A percentile compares a stretch with the other conserved stretches of the same genome.
Conservation (phyloP, 345 rosid species). For the Bruguiera parviflora region DNA sequence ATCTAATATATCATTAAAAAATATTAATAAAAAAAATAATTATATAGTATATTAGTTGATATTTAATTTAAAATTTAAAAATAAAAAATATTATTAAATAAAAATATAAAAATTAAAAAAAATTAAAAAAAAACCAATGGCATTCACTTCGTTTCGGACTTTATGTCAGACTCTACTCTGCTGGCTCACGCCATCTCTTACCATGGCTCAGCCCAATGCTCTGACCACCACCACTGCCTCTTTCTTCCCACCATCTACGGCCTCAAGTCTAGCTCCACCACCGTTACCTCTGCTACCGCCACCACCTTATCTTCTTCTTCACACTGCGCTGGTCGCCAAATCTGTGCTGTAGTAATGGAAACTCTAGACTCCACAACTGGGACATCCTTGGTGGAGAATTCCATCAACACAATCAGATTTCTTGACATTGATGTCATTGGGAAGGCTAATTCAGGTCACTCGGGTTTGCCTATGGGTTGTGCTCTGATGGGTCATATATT, state of each 20-base stretch:
- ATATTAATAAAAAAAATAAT: too few relatives aligned
- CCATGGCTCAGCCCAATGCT: slow-evolving; percentile 35
- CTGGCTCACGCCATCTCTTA: slow-evolving; percentile 46
- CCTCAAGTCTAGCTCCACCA: slow-evolving; percentile 38
- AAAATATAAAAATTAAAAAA: too few relatives aligned
- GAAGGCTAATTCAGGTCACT: slow-evolving; percentile 96
- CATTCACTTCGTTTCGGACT: slow-evolving; percentile 51
- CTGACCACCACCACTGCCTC: slow-evolving; percentile 39
- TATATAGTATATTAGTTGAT: too few relatives aligned
- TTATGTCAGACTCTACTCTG: slow-evolving; percentile 59
- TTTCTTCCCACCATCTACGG: slow-evolving; percentile 50
- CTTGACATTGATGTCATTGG: slow-evolving; percentile 86
- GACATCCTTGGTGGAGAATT: slow-evolving; percentile 67
- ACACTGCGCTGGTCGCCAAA: slow-evolving; percentile 19
- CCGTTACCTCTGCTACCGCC: neutral
- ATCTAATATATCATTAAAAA: too few relatives aligned
- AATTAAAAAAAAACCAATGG: too few relatives aligned
- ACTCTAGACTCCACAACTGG: slow-evolving; percentile 48
- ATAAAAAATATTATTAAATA: too few relatives aligned
- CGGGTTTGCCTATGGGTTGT: slow-evolving; percentile 98
- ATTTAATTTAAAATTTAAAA: too few relatives aligned
- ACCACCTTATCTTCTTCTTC: slow-evolving; percentile 13
- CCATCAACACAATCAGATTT: slow-evolving; percentile 79
- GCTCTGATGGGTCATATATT: slow-evolving; percentile 89
- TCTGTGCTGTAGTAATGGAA: slow-evolving; percentile 54